Percentiles rank a stretch among this genome's conserved stretches.
These are phyloP conservation scores for Aspergillus felis DNA, from an alignment of 2,329 filamentous ascomycete species.

Conservation along the genomic window DNA sequence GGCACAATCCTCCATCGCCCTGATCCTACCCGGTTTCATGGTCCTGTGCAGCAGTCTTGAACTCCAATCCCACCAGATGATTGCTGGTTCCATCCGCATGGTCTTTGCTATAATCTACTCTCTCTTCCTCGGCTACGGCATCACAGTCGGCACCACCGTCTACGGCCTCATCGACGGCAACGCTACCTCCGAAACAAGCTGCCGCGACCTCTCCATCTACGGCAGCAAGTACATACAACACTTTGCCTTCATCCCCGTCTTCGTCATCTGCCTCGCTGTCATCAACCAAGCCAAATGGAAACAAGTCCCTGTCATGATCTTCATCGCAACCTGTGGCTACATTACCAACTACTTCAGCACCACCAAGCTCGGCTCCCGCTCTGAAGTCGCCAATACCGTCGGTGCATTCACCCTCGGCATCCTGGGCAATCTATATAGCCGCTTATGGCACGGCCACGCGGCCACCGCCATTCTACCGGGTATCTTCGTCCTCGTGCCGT, in stretches of 20 bases:
- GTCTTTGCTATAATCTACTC: constrained; percentile 69
- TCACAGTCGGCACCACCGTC: constrained; percentile 59
- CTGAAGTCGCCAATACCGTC: constrained; percentile 71
- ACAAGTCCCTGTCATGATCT: constrained; percentile 69
- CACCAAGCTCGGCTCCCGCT: constrained; percentile 64
- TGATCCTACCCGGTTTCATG: constrained; percentile 64
- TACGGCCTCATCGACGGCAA: constrained; percentile 55
- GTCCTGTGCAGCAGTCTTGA: constrained; percentile 58
- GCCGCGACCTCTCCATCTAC: constrained; percentile 31
- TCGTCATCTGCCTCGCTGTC: constrained; percentile 68
- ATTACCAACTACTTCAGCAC: constrained; percentile 70
- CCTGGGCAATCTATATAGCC: constrained; percentile 71
- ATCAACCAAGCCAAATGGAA: constrained; percentile 78
- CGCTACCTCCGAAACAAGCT: constrained; percentile 46
- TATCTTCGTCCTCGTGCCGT: constrained; percentile 68
- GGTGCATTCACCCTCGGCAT: constrained; percentile 73
- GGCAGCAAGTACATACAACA: constrained; percentile 43
- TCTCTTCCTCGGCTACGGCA: constrained; percentile 64
- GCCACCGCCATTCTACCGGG: constrained; percentile 80
- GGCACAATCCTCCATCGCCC: constrained; percentile 64
- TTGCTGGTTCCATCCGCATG: constrained; percentile 65
- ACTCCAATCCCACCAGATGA: constrained; percentile 61
- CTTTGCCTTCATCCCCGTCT: constrained; percentile 69
- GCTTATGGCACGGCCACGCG: constrained; percentile 68
- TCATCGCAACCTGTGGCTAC: constrained; percentile 70